These are phyloP conservation scores for Pinus albicaulis DNA, from an alignment of 75 land plant species.

Conservation along the genomic window DNA sequence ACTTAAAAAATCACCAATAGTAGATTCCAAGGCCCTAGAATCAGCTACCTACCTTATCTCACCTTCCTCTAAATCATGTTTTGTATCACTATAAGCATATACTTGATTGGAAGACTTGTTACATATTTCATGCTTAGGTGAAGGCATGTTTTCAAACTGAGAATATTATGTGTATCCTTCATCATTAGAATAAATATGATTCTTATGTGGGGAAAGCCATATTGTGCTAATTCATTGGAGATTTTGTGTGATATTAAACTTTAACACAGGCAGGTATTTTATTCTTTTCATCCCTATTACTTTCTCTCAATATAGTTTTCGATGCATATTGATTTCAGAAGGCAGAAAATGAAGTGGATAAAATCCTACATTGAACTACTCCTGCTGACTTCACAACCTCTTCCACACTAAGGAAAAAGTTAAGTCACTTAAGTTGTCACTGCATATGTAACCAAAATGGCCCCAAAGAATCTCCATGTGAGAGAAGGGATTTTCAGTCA, in stretches of 20 bases:
- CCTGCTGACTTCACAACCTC: slow-evolving; percentile 23
- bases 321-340: background rate
- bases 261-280: background rate
- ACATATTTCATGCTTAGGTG: background rate
- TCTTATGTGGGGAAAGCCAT: background rate
- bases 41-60: background rate
- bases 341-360: background rate
- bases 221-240: background rate
- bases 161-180: background rate
- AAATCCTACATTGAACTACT: slow-evolving; percentile 6
- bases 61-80: slow-evolving; percentile 3
- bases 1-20: background rate
- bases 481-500: slow-evolving; percentile 61
- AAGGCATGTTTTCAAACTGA: background rate
- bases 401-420: too few relatives aligned
- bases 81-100: background rate
- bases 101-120: background rate
- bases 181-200: background rate
- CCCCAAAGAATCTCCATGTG: slow-evolving; percentile 44
- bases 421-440: too few relatives aligned
- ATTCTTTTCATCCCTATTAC: background rate
- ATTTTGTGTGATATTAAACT: background rate
- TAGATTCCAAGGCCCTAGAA: background rate
- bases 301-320: background rate
- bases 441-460: slow-evolving; percentile 67